Evolutionary conservation across 2,329 filamentous ascomycete species (phyloP).

Genomic region (Neurospora sp.): DNA sequence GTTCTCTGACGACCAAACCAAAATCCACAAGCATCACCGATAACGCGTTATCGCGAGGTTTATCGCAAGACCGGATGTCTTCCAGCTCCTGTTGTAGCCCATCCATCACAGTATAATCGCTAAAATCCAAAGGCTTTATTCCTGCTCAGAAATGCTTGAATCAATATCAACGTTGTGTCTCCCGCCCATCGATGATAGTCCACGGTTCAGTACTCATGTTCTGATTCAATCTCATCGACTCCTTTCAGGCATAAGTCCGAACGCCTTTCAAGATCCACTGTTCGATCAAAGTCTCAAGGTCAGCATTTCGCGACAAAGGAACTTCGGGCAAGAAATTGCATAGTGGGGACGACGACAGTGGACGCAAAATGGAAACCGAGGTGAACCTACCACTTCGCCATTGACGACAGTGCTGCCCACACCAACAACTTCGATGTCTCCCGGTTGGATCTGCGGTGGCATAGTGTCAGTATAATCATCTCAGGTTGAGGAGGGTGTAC

Average conservation of each 20-base stretch:
- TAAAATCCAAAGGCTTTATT: not conserved
- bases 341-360: not conserved
- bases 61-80: not conserved
- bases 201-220: not conserved
- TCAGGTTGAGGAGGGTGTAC: constrained; percentile 7
- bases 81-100: not conserved
- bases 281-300: not conserved
- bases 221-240: not conserved
- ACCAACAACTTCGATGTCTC: constrained; percentile 64
- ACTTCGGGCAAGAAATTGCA: not conserved
- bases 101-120: not conserved
- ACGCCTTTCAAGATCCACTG: constrained; percentile 57
- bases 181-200: not conserved
- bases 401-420: constrained; percentile 72
- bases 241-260: constrained; percentile 30
- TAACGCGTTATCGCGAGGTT: not conserved
- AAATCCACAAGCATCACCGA: not conserved
- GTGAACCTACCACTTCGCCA: constrained; percentile 58
- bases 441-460: constrained; percentile 59
- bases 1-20: not conserved
- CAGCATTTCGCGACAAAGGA: not conserved
- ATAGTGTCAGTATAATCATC: constrained; percentile 1
- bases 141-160: not conserved
- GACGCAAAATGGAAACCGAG: not conserved
- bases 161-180: not conserved